Base-by-base conservation (phyloP, 257 asterid genomes). In the Nicotiana otophora region DNA sequence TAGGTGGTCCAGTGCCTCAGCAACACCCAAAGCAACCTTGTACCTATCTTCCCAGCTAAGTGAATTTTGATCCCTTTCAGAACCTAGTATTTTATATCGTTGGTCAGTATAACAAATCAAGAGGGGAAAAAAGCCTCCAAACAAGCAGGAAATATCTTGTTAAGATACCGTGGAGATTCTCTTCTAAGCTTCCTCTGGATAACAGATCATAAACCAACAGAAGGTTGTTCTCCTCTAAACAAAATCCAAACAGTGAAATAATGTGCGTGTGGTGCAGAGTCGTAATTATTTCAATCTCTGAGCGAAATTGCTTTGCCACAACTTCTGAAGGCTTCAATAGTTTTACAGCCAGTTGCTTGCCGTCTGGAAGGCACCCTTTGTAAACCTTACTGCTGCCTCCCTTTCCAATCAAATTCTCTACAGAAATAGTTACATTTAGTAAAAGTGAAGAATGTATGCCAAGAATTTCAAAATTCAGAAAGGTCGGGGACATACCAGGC, bases 341-440 rank as follows among this genome's bases (percentile, higher is more conserved):
- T 86, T 96, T 94, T 81, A 96, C 96, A 11, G 99, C 99, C 82
- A 93, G 83, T 82, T 90, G 90, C 83, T 78, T 87, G 78, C 92
- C 94, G 62, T 89, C 96, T 8, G 90, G 94, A 74, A 92, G 87
- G 86, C 82, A 81, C 77, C 97, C 99, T 89, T 86, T 87, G 85
- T 92, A 96, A 81, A 96, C 99, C 77, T 57, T 81, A 88, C 98
- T 96, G 90, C 95, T 96, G 64, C 99, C 99, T 14, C 99, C 99
- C 85, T 83, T 92, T 60, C 99, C 99, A 69, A 94, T 93, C 88
- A 94, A 77, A 84, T 92, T 92, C 28, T 90, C 98, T 92, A 91
- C 76, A 85, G 87, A 81, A 10, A 78, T 31, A 82, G 77, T 36
- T 64, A 10, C 26, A 77, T 53, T 63, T n/a, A 26, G 80, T 10